Base-by-base conservation (phyloP, 257 asterid genomes). In the Oldenlandia corymbosa region DNA sequence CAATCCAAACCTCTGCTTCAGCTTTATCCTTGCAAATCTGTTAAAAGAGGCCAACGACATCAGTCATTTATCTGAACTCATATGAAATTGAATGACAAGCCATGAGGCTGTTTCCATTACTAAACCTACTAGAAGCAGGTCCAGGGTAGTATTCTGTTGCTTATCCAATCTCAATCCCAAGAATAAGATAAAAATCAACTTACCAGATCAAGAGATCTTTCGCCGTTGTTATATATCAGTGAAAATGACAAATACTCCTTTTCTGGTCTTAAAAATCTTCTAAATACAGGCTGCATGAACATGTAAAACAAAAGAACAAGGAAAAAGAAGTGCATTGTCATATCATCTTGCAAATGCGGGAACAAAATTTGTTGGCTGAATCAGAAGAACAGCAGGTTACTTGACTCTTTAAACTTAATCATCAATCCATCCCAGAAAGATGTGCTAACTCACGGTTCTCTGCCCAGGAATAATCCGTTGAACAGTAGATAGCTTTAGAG, bases 191-290 rank as follows among this genome's bases (percentile, higher is more conserved):
- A 27, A n/a, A 45, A 57, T 52, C 37, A 18, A 80, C 99, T 75
- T 27, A 92, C 99, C 95, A 92, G 80, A 74, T 92, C 99, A 20
- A 92, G 91, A 50, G 97, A 89, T 81, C 99, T 83, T 41, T 92
- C 99, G 1, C 96, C 97, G 72, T 82, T 84, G 72, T 84, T 84
- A 73, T 89, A 84, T 74, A 92, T 78, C 61, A 92, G 89, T 14
- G 99, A 92, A 73, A 92, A 92, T 30, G 99, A 92, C 63, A 89
- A 75, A 80, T 85, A 89, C 69, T 92, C 99, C 86, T 92, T 92
- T 68, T 92, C 99, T 34, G 99, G 99, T 68, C 96, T 89, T 81
- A 82, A 84, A 77, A 49, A 92, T 85, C 99, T 84, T 87, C 66
- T 85, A 73, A 92, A 92, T 41, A 92, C 97, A 66, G 95, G 91